A percentile compares a stretch with the other conserved stretches of the same genome.
Conservation (phyloP, 2,329 filamentous ascomycete species). For the Pseudocercospora fijiensis region DNA sequence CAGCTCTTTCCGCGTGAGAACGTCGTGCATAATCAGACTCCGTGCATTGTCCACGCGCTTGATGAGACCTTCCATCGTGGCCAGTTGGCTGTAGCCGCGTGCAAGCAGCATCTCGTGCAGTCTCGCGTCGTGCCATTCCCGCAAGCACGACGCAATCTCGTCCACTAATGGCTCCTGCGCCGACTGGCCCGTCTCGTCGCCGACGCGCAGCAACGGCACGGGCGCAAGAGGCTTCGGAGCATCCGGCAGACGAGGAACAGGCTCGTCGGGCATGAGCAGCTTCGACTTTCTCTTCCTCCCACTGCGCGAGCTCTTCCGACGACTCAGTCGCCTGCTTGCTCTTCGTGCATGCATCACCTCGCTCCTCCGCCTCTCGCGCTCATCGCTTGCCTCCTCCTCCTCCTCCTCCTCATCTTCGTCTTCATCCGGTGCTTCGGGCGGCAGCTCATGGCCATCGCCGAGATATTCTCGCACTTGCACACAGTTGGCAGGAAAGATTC, state of each 20-base stretch:
- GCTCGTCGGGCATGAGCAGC: conserved; percentile 27
- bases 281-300: conserved; percentile 25
- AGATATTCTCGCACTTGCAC: conserved; percentile 93
- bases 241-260: conserved; percentile 59
- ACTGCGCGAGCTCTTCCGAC: conserved; percentile 30
- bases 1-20: conserved; percentile 84
- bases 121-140: conserved; percentile 98
- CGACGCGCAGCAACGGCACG: conserved; percentile 95
- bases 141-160: conserved; percentile 92
- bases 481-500: conserved; percentile 91
- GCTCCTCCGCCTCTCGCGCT: conserved; percentile 31
- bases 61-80: conserved; percentile 77
- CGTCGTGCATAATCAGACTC: conserved; percentile 89
- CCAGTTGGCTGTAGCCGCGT: conserved; percentile 76
- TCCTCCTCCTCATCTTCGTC: conserved; percentile 46
- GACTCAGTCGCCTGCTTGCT: conserved; percentile 34
- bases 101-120: conserved; percentile 86
- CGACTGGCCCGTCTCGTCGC: conserved; percentile 92
- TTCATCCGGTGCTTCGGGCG: conserved; percentile 14
- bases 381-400: conserved; percentile 20
- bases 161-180: conserved; percentile 87
- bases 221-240: conserved; percentile 80
- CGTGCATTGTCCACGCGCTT: conserved; percentile 79
- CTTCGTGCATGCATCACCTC: conserved; percentile 32
- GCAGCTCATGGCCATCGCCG: conserved; percentile 55